These are phyloP conservation scores for Patellaria atrata DNA, from an alignment of 495 filamentous ascomycete species.

Conservation along the genomic window DNA sequence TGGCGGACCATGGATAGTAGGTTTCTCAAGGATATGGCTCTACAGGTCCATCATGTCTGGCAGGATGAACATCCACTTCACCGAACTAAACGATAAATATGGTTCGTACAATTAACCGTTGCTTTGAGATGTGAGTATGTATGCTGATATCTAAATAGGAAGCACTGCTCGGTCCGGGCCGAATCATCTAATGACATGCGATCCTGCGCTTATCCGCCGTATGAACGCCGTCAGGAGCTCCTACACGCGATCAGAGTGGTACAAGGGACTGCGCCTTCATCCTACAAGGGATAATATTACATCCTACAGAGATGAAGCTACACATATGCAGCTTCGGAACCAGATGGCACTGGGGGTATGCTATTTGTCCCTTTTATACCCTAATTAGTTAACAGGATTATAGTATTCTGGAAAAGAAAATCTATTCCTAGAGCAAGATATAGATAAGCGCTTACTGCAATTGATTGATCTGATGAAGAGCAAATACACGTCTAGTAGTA, in stretches of 20 bases:
- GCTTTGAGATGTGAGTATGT: not conserved
- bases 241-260: slow-evolving; percentile 31
- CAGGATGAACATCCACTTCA: slow-evolving; percentile 22
- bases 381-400: not conserved
- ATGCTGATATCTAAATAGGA: slow-evolving; percentile 13
- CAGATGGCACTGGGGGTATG: slow-evolving; percentile 25
- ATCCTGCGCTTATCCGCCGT: slow-evolving; percentile 29
- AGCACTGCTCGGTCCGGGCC: slow-evolving; percentile 33
- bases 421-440: slow-evolving; percentile 29
- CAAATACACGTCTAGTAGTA: slow-evolving; percentile 21
- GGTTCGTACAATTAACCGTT: slow-evolving; percentile 9
- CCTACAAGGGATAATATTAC: slow-evolving; percentile 30
- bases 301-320: slow-evolving; percentile 25
- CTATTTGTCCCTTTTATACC: not conserved
- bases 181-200: slow-evolving; percentile 29
- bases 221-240: slow-evolving; percentile 28
- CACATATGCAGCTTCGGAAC: slow-evolving; percentile 27
- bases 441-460: slow-evolving; percentile 31
- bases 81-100: slow-evolving; percentile 17
- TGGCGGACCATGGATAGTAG: slow-evolving; percentile 17
- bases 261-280: slow-evolving; percentile 29
- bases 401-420: slow-evolving; percentile 38
- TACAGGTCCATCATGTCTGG: slow-evolving; percentile 14
- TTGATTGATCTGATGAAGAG: slow-evolving; percentile 29
- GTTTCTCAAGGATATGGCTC: slow-evolving; percentile 21